These are phyloP conservation scores for Apiotrichum domesticum DNA, from an alignment of 1,284 basidiomycete species.

Conservation along the genomic window DNA sequence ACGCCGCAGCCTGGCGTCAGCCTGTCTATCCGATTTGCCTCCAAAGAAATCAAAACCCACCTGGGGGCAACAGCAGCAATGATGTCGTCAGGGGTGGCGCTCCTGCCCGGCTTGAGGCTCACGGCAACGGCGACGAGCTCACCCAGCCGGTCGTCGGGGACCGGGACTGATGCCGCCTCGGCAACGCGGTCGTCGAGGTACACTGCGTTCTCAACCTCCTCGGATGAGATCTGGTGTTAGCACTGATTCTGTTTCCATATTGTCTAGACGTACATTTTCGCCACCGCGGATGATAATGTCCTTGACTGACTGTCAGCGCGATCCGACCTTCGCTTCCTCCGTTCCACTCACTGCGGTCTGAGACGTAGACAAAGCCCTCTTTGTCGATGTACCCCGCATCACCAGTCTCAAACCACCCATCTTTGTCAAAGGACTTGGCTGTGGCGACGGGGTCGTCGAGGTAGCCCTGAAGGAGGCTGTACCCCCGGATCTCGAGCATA, in stretches of 20 bases:
- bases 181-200: conserved; percentile 28
- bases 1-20: conserved; percentile 4
- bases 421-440: conserved; percentile 15
- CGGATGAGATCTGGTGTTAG: conserved; percentile 29
- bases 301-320: conserved; percentile 15
- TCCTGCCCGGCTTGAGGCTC: conserved; percentile 15
- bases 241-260: too few species aligned
- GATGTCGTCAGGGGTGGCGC: conserved; percentile 4
- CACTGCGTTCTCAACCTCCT: conserved; percentile 42
- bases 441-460: conserved; percentile 21
- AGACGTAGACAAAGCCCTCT: conserved; percentile 37
- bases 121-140: conserved; percentile 38
- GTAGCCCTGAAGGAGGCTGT: conserved; percentile 38
- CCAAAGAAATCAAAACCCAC: background rate
- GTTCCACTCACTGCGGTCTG: conserved; percentile 23
- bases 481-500: conserved; percentile 27
- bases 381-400: conserved; percentile 35
- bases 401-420: conserved; percentile 43
- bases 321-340: background rate
- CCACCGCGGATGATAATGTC: conserved; percentile 41
- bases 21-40: background rate
- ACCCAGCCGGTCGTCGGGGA: conserved; percentile 32
- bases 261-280: conserved; percentile 22
- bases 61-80: conserved; percentile 5
- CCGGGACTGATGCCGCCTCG: conserved; percentile 35